Evolutionary conservation across 108 stramenopile species (phyloP).

Genomic region (Nannochloropsis gaditana): DNA sequence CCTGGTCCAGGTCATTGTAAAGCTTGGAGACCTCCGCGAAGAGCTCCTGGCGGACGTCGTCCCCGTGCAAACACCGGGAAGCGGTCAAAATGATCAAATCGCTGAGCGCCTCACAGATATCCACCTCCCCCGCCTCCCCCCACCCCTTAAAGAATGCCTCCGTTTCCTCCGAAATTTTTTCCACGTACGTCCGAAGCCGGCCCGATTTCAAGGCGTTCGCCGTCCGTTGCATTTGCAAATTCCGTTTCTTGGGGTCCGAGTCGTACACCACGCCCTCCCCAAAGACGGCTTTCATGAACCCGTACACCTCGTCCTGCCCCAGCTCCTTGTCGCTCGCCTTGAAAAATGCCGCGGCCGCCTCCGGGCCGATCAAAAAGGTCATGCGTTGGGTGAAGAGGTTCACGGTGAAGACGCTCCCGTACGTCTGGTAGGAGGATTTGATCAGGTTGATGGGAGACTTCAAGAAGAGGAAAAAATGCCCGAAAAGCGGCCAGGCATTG

Average conservation of each 20-base stretch:
- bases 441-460: slow-evolving; percentile 47
- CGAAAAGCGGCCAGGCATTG: slow-evolving; percentile 29
- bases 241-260: slow-evolving; percentile 82
- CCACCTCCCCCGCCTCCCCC: slow-evolving; percentile 70
- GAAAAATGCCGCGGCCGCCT: slow-evolving; percentile 91
- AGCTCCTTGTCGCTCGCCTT: slow-evolving; percentile 80
- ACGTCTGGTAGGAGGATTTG: slow-evolving; percentile 60
- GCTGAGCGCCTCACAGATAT: slow-evolving; percentile 75
- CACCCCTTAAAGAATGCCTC: slow-evolving; percentile 63
- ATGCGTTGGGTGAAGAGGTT: slow-evolving; percentile 81
- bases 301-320: slow-evolving; percentile 85
- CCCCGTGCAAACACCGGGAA: slow-evolving; percentile 88
- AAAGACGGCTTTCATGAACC: slow-evolving; percentile 97
- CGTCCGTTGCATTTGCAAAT: slow-evolving; percentile 92
- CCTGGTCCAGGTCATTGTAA: slow-evolving; percentile 93
- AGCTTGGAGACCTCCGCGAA: slow-evolving; percentile 85
- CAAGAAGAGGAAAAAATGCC: slow-evolving; percentile 27
- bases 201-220: slow-evolving; percentile 77
- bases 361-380: slow-evolving; percentile 95
- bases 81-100: slow-evolving; percentile 96
- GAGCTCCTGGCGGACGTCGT: slow-evolving; percentile 91
- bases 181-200: slow-evolving; percentile 85
- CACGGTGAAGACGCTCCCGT: slow-evolving; percentile 84
- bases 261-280: slow-evolving; percentile 85
- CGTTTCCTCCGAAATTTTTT: slow-evolving; percentile 90